A percentile compares a stretch with the other conserved stretches of the same genome.
Evolutionary conservation across 2,329 filamentous ascomycete genomes (phyloP).

Genomic region (Monosporascus sp.): DNA sequence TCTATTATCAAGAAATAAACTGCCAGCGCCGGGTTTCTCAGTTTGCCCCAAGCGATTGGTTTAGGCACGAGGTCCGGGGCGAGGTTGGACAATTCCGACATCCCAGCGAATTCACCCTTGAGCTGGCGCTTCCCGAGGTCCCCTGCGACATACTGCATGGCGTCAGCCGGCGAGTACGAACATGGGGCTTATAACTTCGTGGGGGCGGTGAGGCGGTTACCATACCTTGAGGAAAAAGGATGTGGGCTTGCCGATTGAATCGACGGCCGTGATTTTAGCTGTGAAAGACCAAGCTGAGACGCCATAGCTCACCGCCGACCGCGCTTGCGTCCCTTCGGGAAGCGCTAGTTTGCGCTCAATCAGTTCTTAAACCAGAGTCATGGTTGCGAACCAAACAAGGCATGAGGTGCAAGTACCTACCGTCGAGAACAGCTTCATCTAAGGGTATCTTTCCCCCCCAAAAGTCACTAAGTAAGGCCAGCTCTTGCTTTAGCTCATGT

Average conservation of each 20-base stretch:
- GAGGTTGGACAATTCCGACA: constrained; percentile 5
- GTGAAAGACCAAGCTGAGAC: constrained; percentile 6
- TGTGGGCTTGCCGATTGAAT: neutral
- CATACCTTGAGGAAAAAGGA: constrained; percentile 6
- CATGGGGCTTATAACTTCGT: too few species aligned
- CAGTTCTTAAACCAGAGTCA: neutral
- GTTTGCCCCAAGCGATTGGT: constrained; percentile 6
- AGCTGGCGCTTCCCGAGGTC: constrained; percentile 7
- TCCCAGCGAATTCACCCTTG: constrained; percentile 9
- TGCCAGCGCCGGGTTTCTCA: neutral
- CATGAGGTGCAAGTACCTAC: neutral
- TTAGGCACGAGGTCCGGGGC: constrained; percentile 7
- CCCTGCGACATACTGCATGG: constrained; percentile 7
- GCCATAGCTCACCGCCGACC: constrained; percentile 2
- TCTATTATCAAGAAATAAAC: neutral
- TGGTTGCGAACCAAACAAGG: neutral
- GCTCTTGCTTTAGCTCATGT: neutral
- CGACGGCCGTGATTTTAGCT: constrained; percentile 8
- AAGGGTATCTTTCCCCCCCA: constrained; percentile 1
- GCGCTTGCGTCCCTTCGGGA: neutral
- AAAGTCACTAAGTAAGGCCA: neutral
- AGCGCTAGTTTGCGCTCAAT: neutral
- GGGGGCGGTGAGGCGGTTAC: too few species aligned
- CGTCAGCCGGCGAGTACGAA: too few species aligned
- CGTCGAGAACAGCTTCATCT: constrained; percentile 4